phyloP scores from a whole-genome alignment of 164 flowering plant species.

The Vitis riparia region DNA sequence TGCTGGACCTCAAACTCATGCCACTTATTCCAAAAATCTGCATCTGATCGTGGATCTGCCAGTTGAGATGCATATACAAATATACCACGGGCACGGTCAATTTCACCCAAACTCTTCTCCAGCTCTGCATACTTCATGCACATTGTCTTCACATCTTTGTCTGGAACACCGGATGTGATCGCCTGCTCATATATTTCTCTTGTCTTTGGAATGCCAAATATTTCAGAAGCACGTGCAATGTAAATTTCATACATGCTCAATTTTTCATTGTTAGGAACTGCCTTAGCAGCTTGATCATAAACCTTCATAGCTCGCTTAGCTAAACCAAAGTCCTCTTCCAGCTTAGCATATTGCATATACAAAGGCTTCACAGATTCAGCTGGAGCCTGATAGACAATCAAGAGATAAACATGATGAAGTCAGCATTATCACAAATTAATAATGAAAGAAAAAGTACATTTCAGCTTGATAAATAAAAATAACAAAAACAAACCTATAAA shows the following conservation, averaged over 20 bases:
- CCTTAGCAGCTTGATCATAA: constrained; percentile 85
- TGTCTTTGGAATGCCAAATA: constrained; percentile 89
- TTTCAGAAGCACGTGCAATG: constrained; percentile 90
- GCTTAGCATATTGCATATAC: constrained; percentile 86
- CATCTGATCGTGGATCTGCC: constrained; percentile 82
- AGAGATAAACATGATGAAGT: constrained; percentile 4
- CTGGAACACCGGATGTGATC: constrained; percentile 84
- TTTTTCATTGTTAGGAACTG: constrained; percentile 85
- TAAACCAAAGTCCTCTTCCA: constrained; percentile 90
- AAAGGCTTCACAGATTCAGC: constrained; percentile 81
- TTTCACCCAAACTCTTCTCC: constrained; percentile 92
- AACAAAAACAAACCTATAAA: background rate
- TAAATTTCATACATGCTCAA: constrained; percentile 91
- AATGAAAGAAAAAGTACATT: background rate
- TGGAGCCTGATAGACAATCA: constrained; percentile 60
- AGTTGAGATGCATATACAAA: constrained; percentile 69
- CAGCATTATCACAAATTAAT: constrained; percentile 13
- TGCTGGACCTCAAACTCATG: constrained; percentile 94
- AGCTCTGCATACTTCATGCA: constrained; percentile 92
- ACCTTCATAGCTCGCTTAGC: constrained; percentile 96
- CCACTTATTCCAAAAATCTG: constrained; percentile 85
- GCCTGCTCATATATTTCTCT: constrained; percentile 96
- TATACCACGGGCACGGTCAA: constrained; percentile 80
- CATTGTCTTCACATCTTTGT: constrained; percentile 84
- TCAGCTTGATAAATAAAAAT: background rate